Evolutionary conservation across 345 rosid species (phyloP).

Genomic region (Pugionium cornutum): DNA sequence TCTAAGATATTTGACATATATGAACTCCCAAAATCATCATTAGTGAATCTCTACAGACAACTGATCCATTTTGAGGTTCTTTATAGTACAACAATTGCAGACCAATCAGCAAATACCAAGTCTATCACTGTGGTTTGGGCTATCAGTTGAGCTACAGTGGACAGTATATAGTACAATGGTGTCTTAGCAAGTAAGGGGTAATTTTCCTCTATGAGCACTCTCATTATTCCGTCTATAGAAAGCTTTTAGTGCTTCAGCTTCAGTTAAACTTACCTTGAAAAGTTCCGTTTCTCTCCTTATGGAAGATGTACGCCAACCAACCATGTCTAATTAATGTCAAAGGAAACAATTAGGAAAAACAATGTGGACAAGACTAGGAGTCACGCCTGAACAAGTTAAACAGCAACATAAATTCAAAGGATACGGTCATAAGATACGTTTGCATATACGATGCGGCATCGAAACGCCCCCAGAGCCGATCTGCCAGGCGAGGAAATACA

Average conservation of each 20-base stretch:
- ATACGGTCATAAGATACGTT: constrained; percentile 87
- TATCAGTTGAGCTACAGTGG: not conserved
- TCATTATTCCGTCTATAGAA: not conserved
- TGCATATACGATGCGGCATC: constrained; percentile 44
- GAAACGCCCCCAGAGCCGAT: constrained; percentile 79
- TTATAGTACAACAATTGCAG: not conserved
- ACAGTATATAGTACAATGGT: not conserved
- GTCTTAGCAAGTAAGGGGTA: not conserved
- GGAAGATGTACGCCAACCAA: constrained; percentile 99
- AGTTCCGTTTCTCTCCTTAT: constrained; percentile 92
- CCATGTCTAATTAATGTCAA: constrained; percentile 81
- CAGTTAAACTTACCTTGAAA: constrained; percentile 48
- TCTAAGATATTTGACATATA: not conserved
- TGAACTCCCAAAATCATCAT: not conserved
- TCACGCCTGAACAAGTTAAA: constrained; percentile 1
- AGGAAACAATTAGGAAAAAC: constrained; percentile 34
- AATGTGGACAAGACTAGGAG: constrained; percentile 10
- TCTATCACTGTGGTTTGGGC: not conserved
- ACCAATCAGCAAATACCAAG: not conserved
- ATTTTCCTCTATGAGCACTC: not conserved
- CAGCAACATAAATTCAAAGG: constrained; percentile 41
- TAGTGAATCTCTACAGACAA: not conserved
- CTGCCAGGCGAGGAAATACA: constrained; percentile 41
- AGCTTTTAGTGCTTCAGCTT: not conserved
- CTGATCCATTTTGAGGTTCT: not conserved